Conservation (phyloP, 192 early-diverging fungal species). For the Backusella circina region DNA sequence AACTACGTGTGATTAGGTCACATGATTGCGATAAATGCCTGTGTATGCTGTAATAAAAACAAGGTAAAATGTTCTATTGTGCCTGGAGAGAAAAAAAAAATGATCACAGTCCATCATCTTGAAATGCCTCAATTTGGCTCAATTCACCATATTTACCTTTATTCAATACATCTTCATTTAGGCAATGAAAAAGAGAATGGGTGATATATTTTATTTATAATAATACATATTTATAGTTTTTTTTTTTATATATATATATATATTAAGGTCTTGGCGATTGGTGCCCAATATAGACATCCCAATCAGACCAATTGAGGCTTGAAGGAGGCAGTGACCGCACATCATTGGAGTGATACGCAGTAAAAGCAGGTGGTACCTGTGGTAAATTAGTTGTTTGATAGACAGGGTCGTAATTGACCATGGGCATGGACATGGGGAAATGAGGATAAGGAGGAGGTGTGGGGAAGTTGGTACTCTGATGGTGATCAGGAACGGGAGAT, state of each 20-base stretch:
- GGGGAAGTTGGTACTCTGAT: not conserved
- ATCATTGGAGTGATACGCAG: not conserved
- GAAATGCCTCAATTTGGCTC: no score
- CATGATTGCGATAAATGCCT: not conserved
- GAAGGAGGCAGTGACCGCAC: conserved; percentile 9
- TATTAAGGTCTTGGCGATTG: not conserved
- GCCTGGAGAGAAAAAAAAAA: no score
- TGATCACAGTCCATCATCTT: no score
- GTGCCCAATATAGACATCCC: conserved; percentile 25
- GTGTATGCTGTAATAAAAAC: no score
- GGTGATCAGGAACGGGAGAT: not conserved
- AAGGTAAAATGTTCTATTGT: no score
- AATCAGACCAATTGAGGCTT: conserved; percentile 27
- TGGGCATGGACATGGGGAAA: not conserved
- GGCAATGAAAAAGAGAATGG: not conserved
- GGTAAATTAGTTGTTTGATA: not conserved
- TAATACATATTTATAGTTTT: not conserved
- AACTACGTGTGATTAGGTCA: not conserved
- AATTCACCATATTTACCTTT: not conserved
- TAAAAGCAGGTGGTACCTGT: not conserved
- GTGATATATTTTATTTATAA: not conserved
- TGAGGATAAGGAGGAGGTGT: not conserved
- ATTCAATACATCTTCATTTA: not conserved
- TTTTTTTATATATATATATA: not conserved
- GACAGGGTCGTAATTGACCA: not conserved